These are phyloP conservation scores for Verticillium albo-atrum DNA, from an alignment of 2,329 filamentous ascomycete genomes.

Conservation along the genomic window DNA sequence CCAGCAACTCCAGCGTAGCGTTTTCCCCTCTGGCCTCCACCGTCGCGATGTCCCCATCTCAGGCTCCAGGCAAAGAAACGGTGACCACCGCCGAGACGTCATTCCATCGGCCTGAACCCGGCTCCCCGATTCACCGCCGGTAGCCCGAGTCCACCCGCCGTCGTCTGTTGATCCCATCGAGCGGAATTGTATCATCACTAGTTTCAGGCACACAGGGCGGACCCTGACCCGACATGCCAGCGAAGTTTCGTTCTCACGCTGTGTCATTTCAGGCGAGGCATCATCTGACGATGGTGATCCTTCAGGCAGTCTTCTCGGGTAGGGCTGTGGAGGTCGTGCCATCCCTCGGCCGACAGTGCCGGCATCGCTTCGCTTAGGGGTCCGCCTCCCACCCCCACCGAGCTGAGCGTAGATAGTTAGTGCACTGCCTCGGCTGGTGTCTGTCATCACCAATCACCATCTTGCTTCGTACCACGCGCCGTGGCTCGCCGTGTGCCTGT, in stretches of 20 bases:
- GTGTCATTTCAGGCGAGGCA: not conserved
- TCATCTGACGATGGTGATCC: not conserved
- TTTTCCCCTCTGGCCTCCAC: not conserved
- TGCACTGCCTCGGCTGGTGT: not conserved
- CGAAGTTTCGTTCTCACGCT: not conserved
- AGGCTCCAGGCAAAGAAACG: not conserved
- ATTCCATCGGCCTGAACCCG: too few relatives aligned
- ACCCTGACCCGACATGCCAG: not conserved
- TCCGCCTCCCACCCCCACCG: not conserved
- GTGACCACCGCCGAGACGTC: not conserved
- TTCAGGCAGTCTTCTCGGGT: not conserved
- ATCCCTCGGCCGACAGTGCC: not conserved
- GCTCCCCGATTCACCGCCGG: not conserved
- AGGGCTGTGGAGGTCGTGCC: not conserved
- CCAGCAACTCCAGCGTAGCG: too few relatives aligned
- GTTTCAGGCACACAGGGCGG: not conserved
- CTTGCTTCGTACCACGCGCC: not conserved
- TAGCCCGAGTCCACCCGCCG: not conserved
- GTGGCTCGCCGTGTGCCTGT: not conserved
- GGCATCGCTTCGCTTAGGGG: not conserved
- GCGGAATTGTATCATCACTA: not conserved
- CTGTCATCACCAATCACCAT: not conserved
- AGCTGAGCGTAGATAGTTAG: not conserved
- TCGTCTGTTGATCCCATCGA: not conserved
- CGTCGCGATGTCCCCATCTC: not conserved